phyloP scores from a whole-genome alignment of 2,329 filamentous ascomycete species.

The Nothophoma quercina region DNA sequence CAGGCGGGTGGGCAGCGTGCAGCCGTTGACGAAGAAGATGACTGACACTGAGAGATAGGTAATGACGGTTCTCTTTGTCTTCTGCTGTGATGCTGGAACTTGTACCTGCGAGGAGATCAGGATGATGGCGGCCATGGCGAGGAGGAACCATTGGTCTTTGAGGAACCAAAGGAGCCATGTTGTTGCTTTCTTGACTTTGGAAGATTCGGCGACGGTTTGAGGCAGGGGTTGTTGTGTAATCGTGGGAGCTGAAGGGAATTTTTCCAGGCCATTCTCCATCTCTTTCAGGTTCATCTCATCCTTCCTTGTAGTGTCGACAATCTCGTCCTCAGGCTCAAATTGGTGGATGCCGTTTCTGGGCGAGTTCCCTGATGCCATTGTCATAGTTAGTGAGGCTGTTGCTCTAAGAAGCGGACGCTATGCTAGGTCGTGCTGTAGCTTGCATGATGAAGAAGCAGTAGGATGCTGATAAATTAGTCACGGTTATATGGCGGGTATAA shows the following conservation, averaged over 20 bases:
- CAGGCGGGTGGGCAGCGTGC: conserved; percentile 70
- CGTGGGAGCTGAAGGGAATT: background rate
- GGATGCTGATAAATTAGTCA: background rate
- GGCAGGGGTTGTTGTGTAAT: background rate
- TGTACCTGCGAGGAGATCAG: conserved; percentile 63
- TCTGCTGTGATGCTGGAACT: conserved; percentile 63
- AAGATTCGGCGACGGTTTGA: background rate
- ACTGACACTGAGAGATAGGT: conserved; percentile 73
- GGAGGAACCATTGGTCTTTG: conserved; percentile 69
- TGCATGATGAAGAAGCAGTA: background rate
- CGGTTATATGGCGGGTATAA: conserved; percentile 19
- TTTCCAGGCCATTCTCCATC: background rate
- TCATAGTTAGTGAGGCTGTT: background rate
- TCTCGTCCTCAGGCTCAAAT: conserved; percentile 1
- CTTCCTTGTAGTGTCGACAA: background rate
- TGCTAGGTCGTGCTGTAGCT: background rate
- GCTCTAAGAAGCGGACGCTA: background rate
- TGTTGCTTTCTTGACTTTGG: conserved; percentile 17
- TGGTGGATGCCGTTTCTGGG: conserved; percentile 1
- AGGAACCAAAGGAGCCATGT: conserved; percentile 49
- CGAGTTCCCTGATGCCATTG: background rate
- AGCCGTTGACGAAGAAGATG: conserved; percentile 75
- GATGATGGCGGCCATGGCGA: conserved; percentile 64
- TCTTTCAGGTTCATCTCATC: background rate
- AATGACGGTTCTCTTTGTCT: conserved; percentile 59